phyloP scores from a whole-genome alignment of 345 rosid genomes.

The sweet orange (Citrus sinensis) region DNA sequence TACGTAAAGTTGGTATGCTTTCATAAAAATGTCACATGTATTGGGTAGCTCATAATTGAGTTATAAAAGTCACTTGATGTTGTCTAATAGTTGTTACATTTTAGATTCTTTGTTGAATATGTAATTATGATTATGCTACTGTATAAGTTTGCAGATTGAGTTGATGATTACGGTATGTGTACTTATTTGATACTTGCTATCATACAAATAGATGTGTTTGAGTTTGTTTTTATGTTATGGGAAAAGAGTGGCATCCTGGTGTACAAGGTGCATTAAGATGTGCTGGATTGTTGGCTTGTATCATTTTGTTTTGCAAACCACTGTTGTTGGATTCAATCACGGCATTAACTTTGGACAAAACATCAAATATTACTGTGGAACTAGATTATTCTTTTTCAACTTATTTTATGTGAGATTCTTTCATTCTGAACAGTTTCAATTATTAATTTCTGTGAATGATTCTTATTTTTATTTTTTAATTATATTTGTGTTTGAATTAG shows the following conservation, averaged over 20 bases:
- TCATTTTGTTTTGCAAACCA: not conserved
- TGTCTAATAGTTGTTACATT: not conserved
- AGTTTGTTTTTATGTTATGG: not conserved
- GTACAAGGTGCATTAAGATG: not conserved
- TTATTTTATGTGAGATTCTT: not conserved
- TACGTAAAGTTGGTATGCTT: not conserved
- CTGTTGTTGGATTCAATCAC: not conserved
- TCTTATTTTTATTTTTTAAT: slow-evolving; percentile 14
- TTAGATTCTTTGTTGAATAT: not conserved
- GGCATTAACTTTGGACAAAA: not conserved
- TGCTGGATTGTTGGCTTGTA: not conserved
- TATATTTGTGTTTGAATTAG: slow-evolving; percentile 31
- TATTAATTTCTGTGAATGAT: not conserved
- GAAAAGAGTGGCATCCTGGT: not conserved
- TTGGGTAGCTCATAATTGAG: slow-evolving; percentile 1
- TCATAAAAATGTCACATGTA: not conserved
- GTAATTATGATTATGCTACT: not conserved
- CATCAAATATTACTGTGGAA: not conserved
- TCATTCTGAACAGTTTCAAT: not conserved
- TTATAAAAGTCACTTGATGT: not conserved
- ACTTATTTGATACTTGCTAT: not conserved
- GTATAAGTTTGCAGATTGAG: not conserved
- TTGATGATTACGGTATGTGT: not conserved
- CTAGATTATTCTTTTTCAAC: not conserved
- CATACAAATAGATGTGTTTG: not conserved